Evolutionary conservation across 352 stramenopile species (phyloP).

Genomic region (Globisporangium nunn): DNA sequence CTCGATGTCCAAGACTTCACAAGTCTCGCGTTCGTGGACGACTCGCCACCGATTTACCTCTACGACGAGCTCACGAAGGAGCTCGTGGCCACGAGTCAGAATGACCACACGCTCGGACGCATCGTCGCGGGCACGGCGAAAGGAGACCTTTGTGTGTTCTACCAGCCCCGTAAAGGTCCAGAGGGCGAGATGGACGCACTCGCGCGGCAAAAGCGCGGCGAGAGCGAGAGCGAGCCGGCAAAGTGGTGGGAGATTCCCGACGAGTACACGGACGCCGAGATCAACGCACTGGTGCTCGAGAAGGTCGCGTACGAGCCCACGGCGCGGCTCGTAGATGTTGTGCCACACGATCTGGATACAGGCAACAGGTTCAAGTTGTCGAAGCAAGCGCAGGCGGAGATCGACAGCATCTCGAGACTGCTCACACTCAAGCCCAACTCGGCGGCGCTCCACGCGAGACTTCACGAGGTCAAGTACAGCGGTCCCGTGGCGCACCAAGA

Average conservation of each 20-base stretch:
- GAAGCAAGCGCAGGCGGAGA: slow-evolving; percentile 43
- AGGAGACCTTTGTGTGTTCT: slow-evolving; percentile 64
- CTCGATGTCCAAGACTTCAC: slow-evolving; percentile 72
- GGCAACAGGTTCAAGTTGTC: slow-evolving; percentile 60
- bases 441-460: slow-evolving; percentile 24
- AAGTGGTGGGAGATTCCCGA: slow-evolving; percentile 78
- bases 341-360: slow-evolving; percentile 56
- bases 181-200: slow-evolving; percentile 9
- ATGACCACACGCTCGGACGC: slow-evolving; percentile 50
- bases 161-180: slow-evolving; percentile 39
- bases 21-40: slow-evolving; percentile 57
- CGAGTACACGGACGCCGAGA: slow-evolving; percentile 51
- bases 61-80: slow-evolving; percentile 47
- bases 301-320: slow-evolving; percentile 53
- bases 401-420: slow-evolving; percentile 42
- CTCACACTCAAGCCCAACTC: slow-evolving; percentile 45
- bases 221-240: slow-evolving; percentile 25
- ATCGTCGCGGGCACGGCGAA: slow-evolving; percentile 58
- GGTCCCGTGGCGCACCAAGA: slow-evolving; percentile 44
- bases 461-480: slow-evolving; percentile 45
- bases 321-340: slow-evolving; percentile 47
- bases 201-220: too few relatives aligned
- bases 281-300: slow-evolving; percentile 55
- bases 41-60: slow-evolving; percentile 49
- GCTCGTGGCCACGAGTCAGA: slow-evolving; percentile 28